Evolutionary conservation across 2,329 filamentous ascomycete species (phyloP).

Genomic region (Onygenales sp.): DNA sequence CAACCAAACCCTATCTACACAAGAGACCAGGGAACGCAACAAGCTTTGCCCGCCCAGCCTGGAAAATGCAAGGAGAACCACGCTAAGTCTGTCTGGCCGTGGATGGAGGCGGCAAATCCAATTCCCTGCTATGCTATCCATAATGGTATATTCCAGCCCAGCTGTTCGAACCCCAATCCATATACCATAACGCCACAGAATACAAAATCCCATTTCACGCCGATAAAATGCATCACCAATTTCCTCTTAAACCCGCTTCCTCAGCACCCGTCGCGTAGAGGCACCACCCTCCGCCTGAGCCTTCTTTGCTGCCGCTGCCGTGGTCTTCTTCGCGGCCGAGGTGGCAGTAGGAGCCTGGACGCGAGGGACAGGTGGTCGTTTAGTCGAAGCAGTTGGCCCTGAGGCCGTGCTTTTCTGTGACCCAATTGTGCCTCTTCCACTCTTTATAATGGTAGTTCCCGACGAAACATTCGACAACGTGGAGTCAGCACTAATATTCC

Average conservation of each 20-base stretch:
- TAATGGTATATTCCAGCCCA: too few relatives aligned
- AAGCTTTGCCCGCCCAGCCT: too few relatives aligned
- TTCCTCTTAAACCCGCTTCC: constrained; percentile 26
- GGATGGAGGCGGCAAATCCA: too few relatives aligned
- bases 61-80: too few relatives aligned
- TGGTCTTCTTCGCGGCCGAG: constrained; percentile 25
- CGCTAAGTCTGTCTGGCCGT: too few relatives aligned
- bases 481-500: constrained; percentile 25
- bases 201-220: background rate
- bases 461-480: constrained; percentile 28
- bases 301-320: constrained; percentile 23
- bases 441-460: constrained; percentile 28
- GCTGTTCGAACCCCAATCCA: background rate
- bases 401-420: constrained; percentile 22
- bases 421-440: constrained; percentile 17
- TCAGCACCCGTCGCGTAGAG: constrained; percentile 29
- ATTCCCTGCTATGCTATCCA: too few relatives aligned
- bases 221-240: background rate
- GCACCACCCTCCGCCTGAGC: constrained; percentile 23
- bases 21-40: too few relatives aligned
- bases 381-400: constrained; percentile 16
- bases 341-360: constrained; percentile 23
- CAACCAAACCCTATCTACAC: too few relatives aligned
- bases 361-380: constrained; percentile 20
- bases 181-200: background rate